Evolutionary conservation across 108 stramenopile species (phyloP), one percentile per base, ranked within the genome.

Genomic region (Cylindrotheca closterium): DNA sequence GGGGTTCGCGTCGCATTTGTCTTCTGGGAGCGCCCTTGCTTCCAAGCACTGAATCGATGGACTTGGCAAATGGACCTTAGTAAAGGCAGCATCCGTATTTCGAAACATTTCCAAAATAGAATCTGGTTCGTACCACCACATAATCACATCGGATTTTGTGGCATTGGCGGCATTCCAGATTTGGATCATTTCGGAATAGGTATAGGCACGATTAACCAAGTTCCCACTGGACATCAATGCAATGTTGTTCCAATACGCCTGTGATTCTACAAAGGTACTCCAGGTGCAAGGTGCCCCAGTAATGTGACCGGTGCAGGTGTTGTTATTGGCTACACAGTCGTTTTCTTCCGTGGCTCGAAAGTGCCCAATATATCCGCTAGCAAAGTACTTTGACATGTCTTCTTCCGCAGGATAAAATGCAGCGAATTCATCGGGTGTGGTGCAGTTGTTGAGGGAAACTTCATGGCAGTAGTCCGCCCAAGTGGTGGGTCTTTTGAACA

Each of bases 91-190:
- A 55, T 63, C 70, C 1, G 74, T 57, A 15, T 55, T 65, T 42
- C 34, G 31, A 53, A 56, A 77, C 18, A 32, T 22, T 24, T 51
- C 49, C 4, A 65, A 5, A 34, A 73, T 21, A 19, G 71, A 12
- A 12, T 76, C 75, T 7, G 79, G 75, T 29, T 42, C 29, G 30
- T 54, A 80, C 75, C 79, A 80, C 23, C 42, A 58, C 51, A 75
- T 61, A n/a, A 73, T 51, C 4, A 77, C 61, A 55, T 55, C 33
- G 3, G 65, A 68, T 31, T 69, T 63, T n/a, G 75, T 80, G 12
- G 68, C 67, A 45, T 77, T 77, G 0, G 79, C 75, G 2, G 79
- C 79, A 25, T 57, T 30, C 63, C 65, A 80, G 30, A 80, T 69
- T 24, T 80, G 51, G 17, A 72, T 10, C 75, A 80, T 72, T 10